Evolutionary conservation across 139 green algal species (phyloP).

Genomic region (Chlorella sp.): DNA sequence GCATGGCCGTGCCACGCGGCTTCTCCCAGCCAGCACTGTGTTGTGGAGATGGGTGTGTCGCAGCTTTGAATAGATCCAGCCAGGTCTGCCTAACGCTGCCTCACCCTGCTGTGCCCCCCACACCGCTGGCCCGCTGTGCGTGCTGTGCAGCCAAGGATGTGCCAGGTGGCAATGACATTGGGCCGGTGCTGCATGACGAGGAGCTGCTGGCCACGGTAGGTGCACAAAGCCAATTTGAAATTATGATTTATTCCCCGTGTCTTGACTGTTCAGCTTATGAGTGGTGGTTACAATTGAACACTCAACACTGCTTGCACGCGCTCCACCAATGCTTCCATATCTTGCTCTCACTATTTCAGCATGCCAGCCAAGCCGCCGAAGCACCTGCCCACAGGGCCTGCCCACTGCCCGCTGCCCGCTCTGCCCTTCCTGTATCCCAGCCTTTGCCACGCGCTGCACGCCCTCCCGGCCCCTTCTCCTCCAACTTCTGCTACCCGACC

Average conservation of each 20-base stretch:
- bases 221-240: too few species aligned
- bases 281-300: too few species aligned
- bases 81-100: not conserved
- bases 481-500: not conserved
- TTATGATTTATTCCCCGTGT: too few species aligned
- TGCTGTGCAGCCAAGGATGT: constrained; percentile 57
- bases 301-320: too few species aligned
- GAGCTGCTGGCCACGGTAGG: constrained; percentile 85
- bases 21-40: not conserved
- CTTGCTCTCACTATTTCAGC: too few species aligned
- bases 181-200: constrained; percentile 88
- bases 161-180: constrained; percentile 79
- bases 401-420: not conserved
- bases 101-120: not conserved
- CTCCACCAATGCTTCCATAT: too few species aligned
- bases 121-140: too few species aligned
- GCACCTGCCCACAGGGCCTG: not conserved
- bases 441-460: not conserved
- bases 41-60: not conserved
- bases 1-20: not conserved
- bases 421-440: not conserved
- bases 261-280: too few species aligned
- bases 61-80: not conserved
- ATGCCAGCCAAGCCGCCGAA: too few species aligned
- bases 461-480: not conserved